A percentile compares a stretch with the other conserved stretches of the same genome.
Conservation (phyloP, 2,329 filamentous ascomycete species). For the Botrytis elliptica region DNA sequence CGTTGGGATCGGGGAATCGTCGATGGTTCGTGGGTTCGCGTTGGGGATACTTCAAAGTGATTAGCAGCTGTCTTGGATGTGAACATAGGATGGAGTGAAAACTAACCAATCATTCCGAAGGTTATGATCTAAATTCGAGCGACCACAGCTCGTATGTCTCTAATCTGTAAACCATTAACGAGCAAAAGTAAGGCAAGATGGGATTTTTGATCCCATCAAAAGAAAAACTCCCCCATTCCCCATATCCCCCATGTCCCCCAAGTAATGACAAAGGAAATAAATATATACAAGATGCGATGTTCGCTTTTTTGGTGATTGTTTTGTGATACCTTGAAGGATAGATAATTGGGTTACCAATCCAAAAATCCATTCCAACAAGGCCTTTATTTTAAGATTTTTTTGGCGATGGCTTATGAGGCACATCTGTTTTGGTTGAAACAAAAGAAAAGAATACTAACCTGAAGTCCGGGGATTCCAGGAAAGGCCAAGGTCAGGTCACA, state of each 20-base stretch:
- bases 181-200: constrained; percentile 2
- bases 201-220: too few relatives aligned
- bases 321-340: constrained; percentile 18
- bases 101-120: background rate
- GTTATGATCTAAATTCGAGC: background rate
- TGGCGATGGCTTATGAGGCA: constrained; percentile 18
- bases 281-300: constrained; percentile 19
- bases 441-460: constrained; percentile 12
- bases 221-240: background rate
- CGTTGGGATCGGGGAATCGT: background rate
- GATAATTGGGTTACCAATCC: constrained; percentile 18
- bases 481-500: constrained; percentile 17
- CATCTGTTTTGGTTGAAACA: constrained; percentile 17
- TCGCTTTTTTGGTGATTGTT: constrained; percentile 22
- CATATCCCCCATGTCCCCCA: background rate
- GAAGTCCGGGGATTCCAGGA: constrained; percentile 4
- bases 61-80: background rate
- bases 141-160: constrained; percentile 17
- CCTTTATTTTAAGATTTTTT: constrained; percentile 20
- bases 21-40: background rate
- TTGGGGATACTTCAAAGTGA: background rate
- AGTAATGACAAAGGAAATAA: constrained; percentile 3
- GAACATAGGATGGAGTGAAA: background rate
- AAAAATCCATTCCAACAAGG: background rate
- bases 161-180: constrained; percentile 21